Percentiles rank a stretch among this genome's conserved stretches.
Conservation (phyloP, 495 filamentous ascomycete genomes). For the Penicillium flavigenum region DNA sequence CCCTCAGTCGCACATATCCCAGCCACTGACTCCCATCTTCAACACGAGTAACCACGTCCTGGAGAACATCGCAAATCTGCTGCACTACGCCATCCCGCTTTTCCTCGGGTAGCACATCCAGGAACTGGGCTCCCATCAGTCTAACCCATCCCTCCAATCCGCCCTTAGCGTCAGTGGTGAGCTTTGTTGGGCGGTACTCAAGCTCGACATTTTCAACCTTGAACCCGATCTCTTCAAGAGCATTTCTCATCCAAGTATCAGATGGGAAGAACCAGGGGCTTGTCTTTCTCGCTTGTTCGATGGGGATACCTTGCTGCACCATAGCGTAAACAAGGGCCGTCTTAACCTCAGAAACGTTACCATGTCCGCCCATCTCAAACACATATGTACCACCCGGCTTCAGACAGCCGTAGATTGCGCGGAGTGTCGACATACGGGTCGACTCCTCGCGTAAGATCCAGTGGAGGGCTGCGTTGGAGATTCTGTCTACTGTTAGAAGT, state of each 20-base stretch:
- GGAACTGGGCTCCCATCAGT: slow-evolving; percentile 61
- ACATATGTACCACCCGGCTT: slow-evolving; percentile 59
- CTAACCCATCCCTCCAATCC: slow-evolving; percentile 69
- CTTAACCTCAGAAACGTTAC: slow-evolving; percentile 66
- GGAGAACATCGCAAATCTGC: slow-evolving; percentile 62
- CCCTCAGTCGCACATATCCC: slow-evolving; percentile 68
- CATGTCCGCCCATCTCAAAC: slow-evolving; percentile 73
- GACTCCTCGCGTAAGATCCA: slow-evolving; percentile 62
- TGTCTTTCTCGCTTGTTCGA: slow-evolving; percentile 46
- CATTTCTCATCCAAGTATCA: slow-evolving; percentile 50
- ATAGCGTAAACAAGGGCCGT: slow-evolving; percentile 54
- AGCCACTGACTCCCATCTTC: slow-evolving; percentile 62
- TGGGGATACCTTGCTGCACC: slow-evolving; percentile 51
- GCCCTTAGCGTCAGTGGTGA: slow-evolving; percentile 47
- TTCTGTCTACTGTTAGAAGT: slow-evolving; percentile 17
- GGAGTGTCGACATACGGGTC: slow-evolving; percentile 42
- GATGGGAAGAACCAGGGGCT: slow-evolving; percentile 77
- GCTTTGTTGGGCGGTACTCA: slow-evolving; percentile 63
- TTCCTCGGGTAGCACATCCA: slow-evolving; percentile 52
- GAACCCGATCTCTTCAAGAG: slow-evolving; percentile 59
- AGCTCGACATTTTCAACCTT: slow-evolving; percentile 58
- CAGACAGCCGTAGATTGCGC: slow-evolving; percentile 48
- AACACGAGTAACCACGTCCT: slow-evolving; percentile 49
- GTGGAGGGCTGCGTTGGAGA: slow-evolving; percentile 78
- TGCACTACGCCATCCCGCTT: slow-evolving; percentile 53